These are phyloP conservation scores for Trichoderma sp. DNA, from an alignment of 2,329 filamentous ascomycete species.

Conservation along the genomic window DNA sequence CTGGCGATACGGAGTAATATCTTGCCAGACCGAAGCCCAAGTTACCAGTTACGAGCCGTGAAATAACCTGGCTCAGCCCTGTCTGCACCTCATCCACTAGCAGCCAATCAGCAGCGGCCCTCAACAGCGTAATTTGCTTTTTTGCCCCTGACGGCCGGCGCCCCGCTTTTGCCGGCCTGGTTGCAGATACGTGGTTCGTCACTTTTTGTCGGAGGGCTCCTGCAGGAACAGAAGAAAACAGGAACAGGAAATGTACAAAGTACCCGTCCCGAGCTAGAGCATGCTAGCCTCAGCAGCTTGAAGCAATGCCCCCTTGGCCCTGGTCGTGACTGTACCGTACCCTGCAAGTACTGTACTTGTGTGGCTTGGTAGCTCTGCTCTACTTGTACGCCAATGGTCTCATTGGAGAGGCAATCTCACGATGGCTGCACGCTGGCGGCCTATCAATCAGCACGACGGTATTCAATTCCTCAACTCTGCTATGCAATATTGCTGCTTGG, in stretches of 20 bases:
- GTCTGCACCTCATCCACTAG: background rate
- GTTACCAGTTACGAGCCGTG: background rate
- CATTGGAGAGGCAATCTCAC: background rate
- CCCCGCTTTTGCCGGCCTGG: background rate
- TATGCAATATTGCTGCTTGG: background rate
- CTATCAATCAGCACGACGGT: background rate
- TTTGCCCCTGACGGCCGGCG: conserved; percentile 9
- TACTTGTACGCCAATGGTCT: background rate
- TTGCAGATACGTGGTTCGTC: conserved; percentile 13
- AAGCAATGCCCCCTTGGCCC: background rate
- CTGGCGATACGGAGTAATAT: background rate
- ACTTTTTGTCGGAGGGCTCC: background rate
- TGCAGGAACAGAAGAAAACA: conserved; percentile 9
- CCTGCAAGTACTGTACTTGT: background rate
- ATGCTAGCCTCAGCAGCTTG: background rate
- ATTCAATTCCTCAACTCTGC: background rate
- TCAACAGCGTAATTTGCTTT: conserved; percentile 22
- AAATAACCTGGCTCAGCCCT: conserved; percentile 16
- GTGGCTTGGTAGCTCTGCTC: background rate
- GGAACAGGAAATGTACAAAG: background rate
- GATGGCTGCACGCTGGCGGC: background rate
- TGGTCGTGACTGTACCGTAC: background rate
- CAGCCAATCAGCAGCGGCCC: conserved; percentile 17
- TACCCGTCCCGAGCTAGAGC: background rate
- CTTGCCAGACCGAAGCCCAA: background rate